These are phyloP conservation scores for Leccinum broughii DNA, from an alignment of 768 basidiomycete species.

Conservation along the genomic window DNA sequence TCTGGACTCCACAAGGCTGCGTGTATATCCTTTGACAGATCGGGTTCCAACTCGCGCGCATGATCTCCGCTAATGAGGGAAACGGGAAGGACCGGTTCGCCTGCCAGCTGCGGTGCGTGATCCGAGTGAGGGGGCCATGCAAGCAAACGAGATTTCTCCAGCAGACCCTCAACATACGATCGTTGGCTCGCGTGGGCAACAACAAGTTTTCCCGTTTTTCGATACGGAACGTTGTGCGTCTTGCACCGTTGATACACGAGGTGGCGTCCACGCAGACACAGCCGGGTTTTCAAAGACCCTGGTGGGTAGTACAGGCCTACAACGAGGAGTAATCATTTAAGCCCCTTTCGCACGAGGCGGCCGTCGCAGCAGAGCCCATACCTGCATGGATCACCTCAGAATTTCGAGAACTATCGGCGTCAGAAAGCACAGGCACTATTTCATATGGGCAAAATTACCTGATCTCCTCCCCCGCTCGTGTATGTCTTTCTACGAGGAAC, in stretches of 20 bases:
- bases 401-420: conserved; percentile 70
- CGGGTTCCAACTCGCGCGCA: conserved; percentile 77
- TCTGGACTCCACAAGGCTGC: conserved; percentile 79
- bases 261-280: conserved; percentile 85
- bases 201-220: conserved; percentile 85
- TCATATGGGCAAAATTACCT: conserved; percentile 47
- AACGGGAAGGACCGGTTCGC: conserved; percentile 53
- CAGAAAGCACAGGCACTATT: neutral
- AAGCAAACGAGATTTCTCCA: conserved; percentile 59
- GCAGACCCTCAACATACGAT: conserved; percentile 68
- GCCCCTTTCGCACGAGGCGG: neutral
- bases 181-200: conserved; percentile 72
- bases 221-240: conserved; percentile 58
- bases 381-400: conserved; percentile 96
- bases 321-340: conserved; percentile 2
- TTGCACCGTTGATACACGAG: conserved; percentile 80
- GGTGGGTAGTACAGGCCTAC: conserved; percentile 83
- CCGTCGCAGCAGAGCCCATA: conserved; percentile 22
- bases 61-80: conserved; percentile 66
- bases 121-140: conserved; percentile 48
- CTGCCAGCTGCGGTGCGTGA: conserved; percentile 13
- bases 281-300: conserved; percentile 77
- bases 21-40: conserved; percentile 68
- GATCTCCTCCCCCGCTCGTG: conserved; percentile 77
- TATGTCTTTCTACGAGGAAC: conserved; percentile 78